Evolutionary conservation across 2,329 filamentous ascomycete genomes (phyloP).

Genomic region (Hypoxylon sp.): DNA sequence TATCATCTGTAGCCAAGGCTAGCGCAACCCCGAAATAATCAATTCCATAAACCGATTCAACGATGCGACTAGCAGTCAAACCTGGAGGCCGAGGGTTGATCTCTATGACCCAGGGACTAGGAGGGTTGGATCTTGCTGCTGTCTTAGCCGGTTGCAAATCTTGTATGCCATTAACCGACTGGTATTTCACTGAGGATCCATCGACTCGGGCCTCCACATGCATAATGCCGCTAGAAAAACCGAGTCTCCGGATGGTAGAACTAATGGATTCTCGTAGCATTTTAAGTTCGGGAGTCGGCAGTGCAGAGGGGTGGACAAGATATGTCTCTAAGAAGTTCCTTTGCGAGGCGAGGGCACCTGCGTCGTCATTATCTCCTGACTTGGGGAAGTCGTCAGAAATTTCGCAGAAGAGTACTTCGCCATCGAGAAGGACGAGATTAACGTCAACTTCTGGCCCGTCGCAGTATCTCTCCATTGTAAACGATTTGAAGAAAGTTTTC

Average conservation of each 20-base stretch:
- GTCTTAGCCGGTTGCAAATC: constrained; percentile 31
- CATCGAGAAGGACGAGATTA: constrained; percentile 49
- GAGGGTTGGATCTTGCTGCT: constrained; percentile 7
- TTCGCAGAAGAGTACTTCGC: constrained; percentile 50
- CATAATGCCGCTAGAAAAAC: constrained; percentile 49
- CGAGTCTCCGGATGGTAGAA: constrained; percentile 42
- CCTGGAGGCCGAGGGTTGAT: constrained; percentile 52
- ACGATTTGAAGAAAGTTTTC: constrained; percentile 41
- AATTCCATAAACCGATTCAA: constrained; percentile 49
- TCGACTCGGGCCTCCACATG: constrained; percentile 51
- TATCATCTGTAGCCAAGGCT: constrained; percentile 44
- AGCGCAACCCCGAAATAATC: constrained; percentile 51
- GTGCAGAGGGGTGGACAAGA: constrained; percentile 51
- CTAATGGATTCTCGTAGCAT: constrained; percentile 41
- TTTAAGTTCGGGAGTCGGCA: constrained; percentile 45
- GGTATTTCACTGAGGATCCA: constrained; percentile 45
- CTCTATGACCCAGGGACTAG: constrained; percentile 50
- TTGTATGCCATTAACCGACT: constrained; percentile 24
- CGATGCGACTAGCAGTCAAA: constrained; percentile 49
- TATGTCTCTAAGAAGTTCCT: constrained; percentile 50
- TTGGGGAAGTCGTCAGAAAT: constrained; percentile 53
- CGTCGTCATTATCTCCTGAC: constrained; percentile 41
- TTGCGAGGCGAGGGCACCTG: constrained; percentile 21
- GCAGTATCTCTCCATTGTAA: constrained; percentile 51
- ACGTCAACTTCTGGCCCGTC: constrained; percentile 52